Evolutionary conservation across 202 grass and related monocot species (phyloP).

Genomic region (Bolboschoenoplectus hybrid): DNA sequence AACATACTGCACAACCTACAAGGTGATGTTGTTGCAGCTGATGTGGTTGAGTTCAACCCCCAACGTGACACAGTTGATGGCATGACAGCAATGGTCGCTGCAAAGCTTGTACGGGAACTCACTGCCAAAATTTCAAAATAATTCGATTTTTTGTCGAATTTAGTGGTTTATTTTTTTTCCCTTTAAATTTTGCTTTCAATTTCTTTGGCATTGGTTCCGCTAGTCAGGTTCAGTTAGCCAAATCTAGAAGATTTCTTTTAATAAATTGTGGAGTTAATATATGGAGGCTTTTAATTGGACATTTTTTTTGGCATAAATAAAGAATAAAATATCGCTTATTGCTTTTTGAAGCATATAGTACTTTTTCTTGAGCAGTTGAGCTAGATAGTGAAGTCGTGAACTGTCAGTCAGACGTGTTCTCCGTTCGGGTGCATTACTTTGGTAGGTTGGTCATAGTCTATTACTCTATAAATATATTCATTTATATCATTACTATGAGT

Average conservation of each 20-base stretch:
- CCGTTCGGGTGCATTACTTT: neutral
- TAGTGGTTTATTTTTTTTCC: neutral
- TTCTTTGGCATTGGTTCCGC: conserved; percentile 8
- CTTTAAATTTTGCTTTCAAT: neutral
- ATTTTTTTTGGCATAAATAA: conserved; percentile 19
- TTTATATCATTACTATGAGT: neutral
- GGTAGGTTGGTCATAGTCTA: conserved; percentile 2
- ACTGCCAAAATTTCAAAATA: conserved; percentile 96
- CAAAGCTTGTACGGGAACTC: conserved; percentile 89
- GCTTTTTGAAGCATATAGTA: neutral
- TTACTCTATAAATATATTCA: neutral
- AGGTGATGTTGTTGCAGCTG: conserved; percentile 74
- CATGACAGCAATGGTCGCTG: conserved; percentile 97
- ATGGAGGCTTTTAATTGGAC: conserved; percentile 11
- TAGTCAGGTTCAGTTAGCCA: neutral
- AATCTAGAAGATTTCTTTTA: conserved; percentile 14
- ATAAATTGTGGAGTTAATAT: neutral
- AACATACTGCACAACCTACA: conserved; percentile 96
- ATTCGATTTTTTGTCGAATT: conserved; percentile 21
- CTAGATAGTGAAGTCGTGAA: conserved; percentile 23
- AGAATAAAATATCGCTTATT: neutral
- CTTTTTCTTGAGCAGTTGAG: conserved; percentile 7
- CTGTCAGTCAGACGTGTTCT: neutral
- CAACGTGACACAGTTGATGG: conserved; percentile 93
- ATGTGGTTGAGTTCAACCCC: conserved; percentile 98